Evolutionary conservation across 1,284 basidiomycete genomes (phyloP).

Genomic region (Cryptococcus neoformans): DNA sequence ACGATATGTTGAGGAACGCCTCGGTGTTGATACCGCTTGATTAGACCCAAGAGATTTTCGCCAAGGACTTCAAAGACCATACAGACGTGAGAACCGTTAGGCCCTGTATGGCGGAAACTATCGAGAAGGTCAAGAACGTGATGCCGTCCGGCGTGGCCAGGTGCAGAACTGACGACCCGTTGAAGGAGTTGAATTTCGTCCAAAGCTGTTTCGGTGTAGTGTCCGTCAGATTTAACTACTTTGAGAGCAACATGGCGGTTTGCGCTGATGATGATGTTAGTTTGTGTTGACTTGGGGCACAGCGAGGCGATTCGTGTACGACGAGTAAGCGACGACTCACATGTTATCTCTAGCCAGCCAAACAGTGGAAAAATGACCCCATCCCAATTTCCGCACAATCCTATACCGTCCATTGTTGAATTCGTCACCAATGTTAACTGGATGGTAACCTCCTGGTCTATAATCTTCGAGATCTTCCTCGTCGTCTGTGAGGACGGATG

Average conservation of each 20-base stretch:
- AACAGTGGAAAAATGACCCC: conserved; percentile 95
- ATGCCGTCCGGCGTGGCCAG: conserved; percentile 57
- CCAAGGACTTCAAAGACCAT: conserved; percentile 99
- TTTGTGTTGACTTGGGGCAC: not conserved
- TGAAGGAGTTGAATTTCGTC: conserved; percentile 99
- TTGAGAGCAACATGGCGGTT: conserved; percentile 97
- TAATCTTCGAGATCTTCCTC: conserved; percentile 61
- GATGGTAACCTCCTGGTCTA: conserved; percentile 89
- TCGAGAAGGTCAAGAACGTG: conserved; percentile 93
- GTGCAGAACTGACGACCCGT: conserved; percentile 81
- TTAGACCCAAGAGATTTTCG: conserved; percentile 95
- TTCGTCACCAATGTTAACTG: conserved; percentile 89
- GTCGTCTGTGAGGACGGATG: conserved; percentile 49
- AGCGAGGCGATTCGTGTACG: not conserved
- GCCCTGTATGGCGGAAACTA: conserved; percentile 94
- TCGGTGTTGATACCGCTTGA: conserved; percentile 80
- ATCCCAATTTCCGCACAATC: conserved; percentile 94
- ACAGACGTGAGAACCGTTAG: conserved; percentile 96
- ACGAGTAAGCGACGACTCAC: conserved; percentile 53
- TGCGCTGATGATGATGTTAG: conserved; percentile 56
- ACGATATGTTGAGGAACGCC: conserved; percentile 93
- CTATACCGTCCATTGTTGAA: conserved; percentile 86
- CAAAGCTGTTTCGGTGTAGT: conserved; percentile 96
- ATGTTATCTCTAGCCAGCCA: conserved; percentile 85
- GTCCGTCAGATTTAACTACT: conserved; percentile 94